Conservation (phyloP, 2,329 filamentous ascomycete species). For the Sclerotinia glacialis region DNA sequence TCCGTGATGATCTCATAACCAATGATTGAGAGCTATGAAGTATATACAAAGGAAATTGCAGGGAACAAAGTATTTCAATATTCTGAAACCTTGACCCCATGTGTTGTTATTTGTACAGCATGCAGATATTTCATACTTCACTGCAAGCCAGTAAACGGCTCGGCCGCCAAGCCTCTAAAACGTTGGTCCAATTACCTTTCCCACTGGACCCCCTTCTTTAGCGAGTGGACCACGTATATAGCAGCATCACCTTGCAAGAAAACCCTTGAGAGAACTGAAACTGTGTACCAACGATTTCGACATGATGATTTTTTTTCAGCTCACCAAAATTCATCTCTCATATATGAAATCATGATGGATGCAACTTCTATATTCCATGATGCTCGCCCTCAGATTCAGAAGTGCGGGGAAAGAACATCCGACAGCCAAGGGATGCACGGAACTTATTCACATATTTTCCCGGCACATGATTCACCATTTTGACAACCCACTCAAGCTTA, state of each 20-base stretch:
- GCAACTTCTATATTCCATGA: constrained; percentile 1
- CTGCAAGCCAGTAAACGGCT: not conserved
- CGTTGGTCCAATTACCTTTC: constrained; percentile 9
- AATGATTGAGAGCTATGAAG: not conserved
- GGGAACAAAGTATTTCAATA: not conserved
- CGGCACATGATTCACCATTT: constrained; percentile 20
- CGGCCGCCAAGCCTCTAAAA: not conserved
- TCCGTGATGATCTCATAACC: not conserved
- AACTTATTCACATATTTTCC: constrained; percentile 14
- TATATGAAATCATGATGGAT: constrained; percentile 8
- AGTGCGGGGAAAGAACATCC: constrained; percentile 13
- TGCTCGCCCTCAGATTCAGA: not conserved
- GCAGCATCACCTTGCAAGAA: constrained; percentile 11
- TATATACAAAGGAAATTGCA: not conserved
- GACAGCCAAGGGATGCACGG: constrained; percentile 18
- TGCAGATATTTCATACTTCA: not conserved
- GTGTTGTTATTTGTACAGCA: constrained; percentile 15
- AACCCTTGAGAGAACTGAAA: constrained; percentile 10
- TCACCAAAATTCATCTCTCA: not conserved
- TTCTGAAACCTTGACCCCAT: constrained; percentile 1
- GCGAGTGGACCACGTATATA: constrained; percentile 23
- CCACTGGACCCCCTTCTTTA: constrained; percentile 16
- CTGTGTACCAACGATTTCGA: not conserved
- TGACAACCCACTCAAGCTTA: constrained; percentile 2
- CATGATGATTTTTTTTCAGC: constrained; percentile 9